Evolutionary conservation across 169 alveolate species (phyloP), one percentile per base, ranked within the genome.

Genomic region (Cryptosporidium canis): DNA sequence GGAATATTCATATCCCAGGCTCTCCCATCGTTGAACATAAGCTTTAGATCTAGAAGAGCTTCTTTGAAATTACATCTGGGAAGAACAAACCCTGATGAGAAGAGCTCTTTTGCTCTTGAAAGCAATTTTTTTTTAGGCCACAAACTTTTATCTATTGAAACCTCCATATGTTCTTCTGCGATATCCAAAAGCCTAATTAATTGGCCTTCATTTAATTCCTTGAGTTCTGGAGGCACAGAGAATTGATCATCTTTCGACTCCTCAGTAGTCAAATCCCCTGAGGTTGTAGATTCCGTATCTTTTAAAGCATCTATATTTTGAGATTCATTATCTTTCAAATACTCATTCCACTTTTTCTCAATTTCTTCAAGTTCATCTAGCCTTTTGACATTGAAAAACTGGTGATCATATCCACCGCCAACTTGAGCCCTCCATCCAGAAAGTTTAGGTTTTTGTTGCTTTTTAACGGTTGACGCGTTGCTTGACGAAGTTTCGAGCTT

Each of bases 381-480:
- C 48, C 94, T 90, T 21, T 85, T 90, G 21, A 56, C 67, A 82
- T 95, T 95, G 85, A 95, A 96, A 93, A 96, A 96, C 90, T 96
- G 97, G 84, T 95, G 96, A 43, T 93, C 96, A 90, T 95, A 96
- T 6, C 99, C 99, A 3, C 99, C 99, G 31, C 95, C 95, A 1
- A 94, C 96, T 35, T 90, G 85, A 16, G 96, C 96, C 83, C 95
- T 94, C 99, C 99, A 96, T 37, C 99, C 99, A 58, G 85, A 95
- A 67, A 95, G 90, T 64, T 92, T 77, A 0, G 72, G 77, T 41
- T 77, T 77, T 90, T 66, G 91, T 65, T 91, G 93, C 51, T 82
- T 93, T 93, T 85, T 95, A 83, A 83, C 90, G 9, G 85, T 33
- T 39, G 66, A 68, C 45, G 82, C 71, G 85, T 91, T 91, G 56